Evolutionary conservation across 441 rosid species (phyloP), one percentile per base, ranked within the genome.

Genomic region (Populus hybrid): DNA sequence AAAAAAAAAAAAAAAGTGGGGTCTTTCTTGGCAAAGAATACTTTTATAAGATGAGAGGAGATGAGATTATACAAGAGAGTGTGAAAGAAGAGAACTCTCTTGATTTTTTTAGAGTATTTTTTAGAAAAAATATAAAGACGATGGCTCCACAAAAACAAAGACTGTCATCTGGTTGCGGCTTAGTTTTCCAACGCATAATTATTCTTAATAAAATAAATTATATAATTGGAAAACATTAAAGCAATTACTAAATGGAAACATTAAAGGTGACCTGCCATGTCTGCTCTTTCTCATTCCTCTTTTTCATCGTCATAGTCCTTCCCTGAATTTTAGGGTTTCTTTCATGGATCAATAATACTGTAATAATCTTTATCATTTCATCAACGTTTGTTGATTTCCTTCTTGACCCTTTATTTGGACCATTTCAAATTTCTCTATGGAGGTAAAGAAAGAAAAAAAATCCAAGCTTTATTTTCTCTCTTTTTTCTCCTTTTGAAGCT

Each of bases 251-350:
- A 74, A 76, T 57, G 34, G 24, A 70, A 72, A 66, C 79, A 74
- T 10, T 65, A 46, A 77, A 77, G 83, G 74, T 24, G 28, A 10
- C 66, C 66, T 73, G 68, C 82, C 77, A 38, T 76, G 71, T 67
- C 78, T 78, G 46, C 30, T 59, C 61, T 72, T 20, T 72, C 77
- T 70, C 24, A 67, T 67, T 74, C 50, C 72, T 70, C 26, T 10
- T 1, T 26, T 14, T 80, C 36, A 9, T 34, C 46, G 59, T 67
- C 46, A 38, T 65, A 54, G n/a, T 61, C 75, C 69, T 75, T 74
- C 77, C 81, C 83, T 79, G 75, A 76, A 65, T 79, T 78, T 67
- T 71, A 79, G 88, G 85, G 84, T 76, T 83, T 80, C 73, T 70
- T 69, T 35, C 76, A 81, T 83, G 87, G 77, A 73, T 75, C 82